Evolutionary conservation across 257 asterid species (phyloP), one percentile per base, ranked within the genome.

Genomic region (Solanum dulcamara): DNA sequence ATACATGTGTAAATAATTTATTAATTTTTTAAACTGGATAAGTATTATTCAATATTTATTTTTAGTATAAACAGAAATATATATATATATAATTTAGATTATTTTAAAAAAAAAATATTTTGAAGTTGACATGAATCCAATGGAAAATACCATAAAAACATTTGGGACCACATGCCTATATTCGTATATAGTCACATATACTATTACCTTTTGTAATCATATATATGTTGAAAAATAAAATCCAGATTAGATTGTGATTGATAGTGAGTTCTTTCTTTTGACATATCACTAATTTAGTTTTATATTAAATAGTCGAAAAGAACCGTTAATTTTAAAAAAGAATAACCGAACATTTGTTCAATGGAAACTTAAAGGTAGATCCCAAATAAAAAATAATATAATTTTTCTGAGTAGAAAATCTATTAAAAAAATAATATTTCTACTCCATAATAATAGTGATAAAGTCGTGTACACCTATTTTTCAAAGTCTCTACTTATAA

Each of bases 321-420:
- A 59, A 59, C 2, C 14, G 13, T n/a, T n/a, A 9, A 10, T 9
- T 24, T 57, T 6, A 14, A 17, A 68, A 68, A 4, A 18, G 28
- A n/a, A n/a, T 24, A n/a, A n/a, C n/a, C n/a, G n/a, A n/a, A n/a
- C n/a, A n/a, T n/a, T n/a, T n/a, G n/a, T n/a, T n/a, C n/a, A n/a
- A n/a, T n/a, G n/a, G n/a, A n/a, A n/a, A n/a, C n/a, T n/a, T n/a
- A n/a, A n/a, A n/a, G n/a, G n/a, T n/a, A n/a, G n/a, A n/a, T n/a
- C n/a, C n/a, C n/a, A n/a, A n/a, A n/a, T n/a, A 4, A 59, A 10
- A 24, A 59, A 59, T 0, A 59, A 59, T 0, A 59, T 24, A 0
- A 24, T 24, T 59, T 59, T n/a, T 1, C 24, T 59, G 5, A n/a
- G 0, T 59, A 0, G 4, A 0, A 0, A 1, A 10, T 59, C 3